Evolutionary conservation across 345 rosid species (phyloP), one percentile per base, ranked within the genome.

Genomic region (Gossypium raimondii): DNA sequence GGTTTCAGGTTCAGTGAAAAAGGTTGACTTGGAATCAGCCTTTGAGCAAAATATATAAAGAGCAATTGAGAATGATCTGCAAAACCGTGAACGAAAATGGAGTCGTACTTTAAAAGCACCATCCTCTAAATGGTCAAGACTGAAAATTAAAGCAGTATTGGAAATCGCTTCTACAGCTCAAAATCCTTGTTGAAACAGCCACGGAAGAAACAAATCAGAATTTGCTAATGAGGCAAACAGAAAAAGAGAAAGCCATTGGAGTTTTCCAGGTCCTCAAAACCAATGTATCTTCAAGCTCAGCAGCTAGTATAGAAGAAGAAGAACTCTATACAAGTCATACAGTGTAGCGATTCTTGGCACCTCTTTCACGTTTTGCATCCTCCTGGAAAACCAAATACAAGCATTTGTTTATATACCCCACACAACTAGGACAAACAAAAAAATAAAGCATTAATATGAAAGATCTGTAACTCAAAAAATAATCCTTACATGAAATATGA

Each of bases 401-500:
- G 24, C 2, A 16, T 34, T 27, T 16, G 24, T 41, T 53, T 20
- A 66, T 43, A 51, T 5, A 18, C 38, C 38, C 29, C 29, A 50
- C 43, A 7, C 43, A 7, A 48, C 69, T 29, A 17, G 11, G 43
- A 55, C 74, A 73, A 48, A 4, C 27, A 27, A 51, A 48, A 59
- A 78, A 43, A 13, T 27, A 44, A 9, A 47, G 74, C 17, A 51
- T 4, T 11, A 24, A 60, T 14, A 25, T 3, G n/a, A 17, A 70
- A 17, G 53, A n/a, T 0, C 12, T 9, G 20, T 14, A 12, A 34
- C 41, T 34, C 20, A 45, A 11, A 29, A 41, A 3, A 47, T 24
- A 51, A 41, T 69, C 25, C 90, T 77, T 83, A 92, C 98, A 84
- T 93, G 97, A 78, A 89, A 80, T 61, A 93, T 87, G 82, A 91